These are phyloP conservation scores for Arthrobotrys megalospora DNA, from an alignment of 2,329 filamentous ascomycete species.

Conservation along the genomic window DNA sequence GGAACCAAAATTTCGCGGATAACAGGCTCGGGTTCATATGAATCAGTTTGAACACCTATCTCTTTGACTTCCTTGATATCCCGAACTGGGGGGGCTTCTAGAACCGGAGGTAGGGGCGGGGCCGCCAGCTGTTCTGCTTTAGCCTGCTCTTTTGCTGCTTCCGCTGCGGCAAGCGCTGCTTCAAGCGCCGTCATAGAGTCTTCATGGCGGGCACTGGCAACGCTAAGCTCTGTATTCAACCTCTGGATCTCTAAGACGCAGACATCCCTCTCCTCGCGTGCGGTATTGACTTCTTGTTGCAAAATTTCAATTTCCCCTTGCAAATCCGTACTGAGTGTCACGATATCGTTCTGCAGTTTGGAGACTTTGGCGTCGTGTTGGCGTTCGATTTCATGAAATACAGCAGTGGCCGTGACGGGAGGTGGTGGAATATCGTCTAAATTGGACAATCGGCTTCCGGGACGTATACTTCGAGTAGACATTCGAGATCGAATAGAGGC, in stretches of 20 bases:
- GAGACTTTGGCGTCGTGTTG: slow-evolving; percentile 58
- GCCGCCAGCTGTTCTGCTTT: neutral
- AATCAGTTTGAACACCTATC: slow-evolving; percentile 50
- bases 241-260: slow-evolving; percentile 55
- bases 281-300: slow-evolving; percentile 54
- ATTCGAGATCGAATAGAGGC: slow-evolving; percentile 58
- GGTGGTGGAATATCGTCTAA: slow-evolving; percentile 51
- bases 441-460: slow-evolving; percentile 40
- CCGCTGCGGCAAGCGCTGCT: slow-evolving; percentile 39
- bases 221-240: slow-evolving; percentile 45
- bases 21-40: slow-evolving; percentile 17
- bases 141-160: slow-evolving; percentile 7
- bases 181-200: slow-evolving; percentile 46
- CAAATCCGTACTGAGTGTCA: slow-evolving; percentile 56
- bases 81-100: neutral
- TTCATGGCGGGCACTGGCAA: slow-evolving; percentile 54
- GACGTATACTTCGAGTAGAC: slow-evolving; percentile 47
- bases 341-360: slow-evolving; percentile 52
- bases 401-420: slow-evolving; percentile 51
- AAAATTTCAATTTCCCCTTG: slow-evolving; percentile 57
- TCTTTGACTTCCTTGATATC: slow-evolving; percentile 43
- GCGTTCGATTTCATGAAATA: slow-evolving; percentile 59
- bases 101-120: neutral
- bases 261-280: slow-evolving; percentile 52
- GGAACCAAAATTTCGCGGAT: slow-evolving; percentile 8